Evolutionary conservation across 768 basidiomycete species (phyloP).

Genomic region (Russula ochroleuca): DNA sequence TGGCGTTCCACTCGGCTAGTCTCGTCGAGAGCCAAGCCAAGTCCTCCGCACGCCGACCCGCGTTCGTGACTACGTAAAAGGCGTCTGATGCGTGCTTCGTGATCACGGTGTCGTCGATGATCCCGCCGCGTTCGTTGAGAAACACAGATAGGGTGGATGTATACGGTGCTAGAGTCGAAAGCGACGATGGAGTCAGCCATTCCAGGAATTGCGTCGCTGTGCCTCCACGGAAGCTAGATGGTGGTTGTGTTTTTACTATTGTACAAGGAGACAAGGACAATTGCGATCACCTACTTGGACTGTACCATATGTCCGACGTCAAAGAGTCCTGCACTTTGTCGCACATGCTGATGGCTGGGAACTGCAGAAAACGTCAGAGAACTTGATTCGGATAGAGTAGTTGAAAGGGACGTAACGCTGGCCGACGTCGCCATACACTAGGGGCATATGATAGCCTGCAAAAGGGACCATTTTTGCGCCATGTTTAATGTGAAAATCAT

Average conservation of each 20-base stretch:
- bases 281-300: constrained; percentile 55
- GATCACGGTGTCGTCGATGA: constrained; percentile 93
- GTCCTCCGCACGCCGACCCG: constrained; percentile 79
- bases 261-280: not conserved
- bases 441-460: constrained; percentile 93
- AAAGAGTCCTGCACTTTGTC: constrained; percentile 79
- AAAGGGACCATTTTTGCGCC: constrained; percentile 95
- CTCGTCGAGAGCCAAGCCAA: constrained; percentile 68
- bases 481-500: constrained; percentile 81
- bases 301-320: constrained; percentile 99
- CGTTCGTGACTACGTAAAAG: constrained; percentile 96
- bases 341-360: constrained; percentile 85
- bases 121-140: constrained; percentile 85
- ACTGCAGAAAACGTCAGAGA: constrained; percentile 45
- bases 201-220: constrained; percentile 78
- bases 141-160: constrained; percentile 84
- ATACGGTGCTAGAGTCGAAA: constrained; percentile 62
- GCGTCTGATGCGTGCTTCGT: constrained; percentile 75
- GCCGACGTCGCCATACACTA: constrained; percentile 76
- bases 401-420: constrained; percentile 49
- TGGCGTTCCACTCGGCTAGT: constrained; percentile 73
- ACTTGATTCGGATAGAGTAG: not conserved
- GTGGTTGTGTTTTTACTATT: not conserved
- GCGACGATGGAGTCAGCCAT: constrained; percentile 84
- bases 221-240: constrained; percentile 69